A percentile compares a stretch with the other conserved stretches of the same genome.
Conservation (phyloP, 1,284 basidiomycete species). For the Apiotrichum brassicae region DNA sequence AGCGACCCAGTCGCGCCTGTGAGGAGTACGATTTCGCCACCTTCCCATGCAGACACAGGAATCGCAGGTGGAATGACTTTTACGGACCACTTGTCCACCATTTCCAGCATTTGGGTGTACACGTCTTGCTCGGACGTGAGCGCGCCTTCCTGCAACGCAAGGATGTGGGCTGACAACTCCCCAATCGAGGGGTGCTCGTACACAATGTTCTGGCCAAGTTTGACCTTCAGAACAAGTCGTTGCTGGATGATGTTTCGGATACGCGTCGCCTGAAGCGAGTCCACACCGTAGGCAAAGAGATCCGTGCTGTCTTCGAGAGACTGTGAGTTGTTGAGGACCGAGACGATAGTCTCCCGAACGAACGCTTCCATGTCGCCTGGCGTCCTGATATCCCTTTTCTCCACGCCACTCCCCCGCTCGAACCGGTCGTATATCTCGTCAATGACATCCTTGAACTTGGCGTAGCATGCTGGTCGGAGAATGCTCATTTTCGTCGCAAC, state of each 20-base stretch:
- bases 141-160: constrained; percentile 33
- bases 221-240: constrained; percentile 46
- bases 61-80: constrained; percentile 14
- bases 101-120: constrained; percentile 39
- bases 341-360: constrained; percentile 43
- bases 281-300: constrained; percentile 50
- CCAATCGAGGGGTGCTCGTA: constrained; percentile 44
- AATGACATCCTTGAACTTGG: constrained; percentile 53
- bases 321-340: constrained; percentile 40
- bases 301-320: constrained; percentile 28
- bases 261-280: constrained; percentile 56
- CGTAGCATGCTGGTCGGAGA: constrained; percentile 49
- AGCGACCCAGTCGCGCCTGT: constrained; percentile 60
- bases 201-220: constrained; percentile 49
- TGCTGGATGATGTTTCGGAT: constrained; percentile 54
- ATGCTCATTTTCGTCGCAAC: constrained; percentile 45
- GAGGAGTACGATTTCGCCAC: constrained; percentile 39
- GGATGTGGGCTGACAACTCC: constrained; percentile 28
- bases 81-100: constrained; percentile 49
- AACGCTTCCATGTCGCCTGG: constrained; percentile 46
- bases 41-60: too few relatives aligned
- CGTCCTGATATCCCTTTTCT: constrained; percentile 39
- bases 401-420: constrained; percentile 47
- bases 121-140: background rate
- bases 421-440: constrained; percentile 51